These are phyloP conservation scores for Thalassiosira mediterranea DNA, from an alignment of 352 stramenopile species.

Conservation along the genomic window DNA sequence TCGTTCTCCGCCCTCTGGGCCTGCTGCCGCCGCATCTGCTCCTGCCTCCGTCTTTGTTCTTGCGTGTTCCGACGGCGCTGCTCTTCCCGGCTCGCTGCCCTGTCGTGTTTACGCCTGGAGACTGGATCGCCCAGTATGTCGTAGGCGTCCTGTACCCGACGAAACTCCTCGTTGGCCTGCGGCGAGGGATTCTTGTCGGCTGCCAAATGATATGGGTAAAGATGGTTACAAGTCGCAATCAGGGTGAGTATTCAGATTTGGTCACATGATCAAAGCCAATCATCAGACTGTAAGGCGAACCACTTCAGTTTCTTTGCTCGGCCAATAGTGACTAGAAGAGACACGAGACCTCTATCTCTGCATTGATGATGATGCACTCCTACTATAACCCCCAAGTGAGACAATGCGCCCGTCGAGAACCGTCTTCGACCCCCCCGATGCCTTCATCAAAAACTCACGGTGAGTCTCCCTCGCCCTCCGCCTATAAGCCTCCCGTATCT, in stretches of 20 bases:
- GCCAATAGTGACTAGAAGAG: too few species aligned
- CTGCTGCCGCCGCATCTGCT: conserved; percentile 4
- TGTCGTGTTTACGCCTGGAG: conserved; percentile 24
- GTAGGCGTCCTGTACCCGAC: conserved; percentile 21
- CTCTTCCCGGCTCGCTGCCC: background rate
- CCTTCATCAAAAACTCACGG: conserved; percentile 10
- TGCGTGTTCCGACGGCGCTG: background rate
- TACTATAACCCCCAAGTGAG: too few species aligned
- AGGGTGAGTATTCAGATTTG: too few species aligned
- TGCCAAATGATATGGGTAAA: too few species aligned
- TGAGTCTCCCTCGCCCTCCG: conserved; percentile 27
- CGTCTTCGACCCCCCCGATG: too few species aligned
- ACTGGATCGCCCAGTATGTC: conserved; percentile 34
- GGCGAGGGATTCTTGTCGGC: conserved; percentile 44
- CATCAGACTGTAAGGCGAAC: too few species aligned
- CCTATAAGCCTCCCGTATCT: conserved; percentile 27
- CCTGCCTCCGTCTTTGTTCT: conserved; percentile 9
- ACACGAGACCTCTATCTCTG: too few species aligned
- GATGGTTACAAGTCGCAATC: too few species aligned
- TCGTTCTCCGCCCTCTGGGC: conserved; percentile 5
- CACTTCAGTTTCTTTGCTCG: too few species aligned
- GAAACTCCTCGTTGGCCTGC: conserved; percentile 40
- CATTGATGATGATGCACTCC: too few species aligned
- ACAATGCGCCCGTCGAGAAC: too few species aligned
- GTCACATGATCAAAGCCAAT: too few species aligned